Evolutionary conservation across 176 grass and related monocot species (phyloP), one percentile per base, ranked within the genome.

Genomic region (Avena insularis): DNA sequence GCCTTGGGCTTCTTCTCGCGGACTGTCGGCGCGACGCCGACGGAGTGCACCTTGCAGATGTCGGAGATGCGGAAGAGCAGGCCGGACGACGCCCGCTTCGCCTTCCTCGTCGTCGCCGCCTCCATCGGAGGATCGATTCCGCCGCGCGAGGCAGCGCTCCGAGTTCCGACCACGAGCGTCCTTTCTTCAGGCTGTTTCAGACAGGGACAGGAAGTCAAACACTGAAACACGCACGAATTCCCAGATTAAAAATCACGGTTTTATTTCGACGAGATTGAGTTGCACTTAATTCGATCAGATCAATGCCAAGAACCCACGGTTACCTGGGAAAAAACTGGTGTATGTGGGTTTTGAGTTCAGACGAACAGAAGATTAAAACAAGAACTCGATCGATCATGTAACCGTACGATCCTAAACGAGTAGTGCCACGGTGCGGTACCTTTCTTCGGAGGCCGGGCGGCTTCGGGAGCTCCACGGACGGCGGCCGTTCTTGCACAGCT

Each of bases 31-130:
- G 81, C 79, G 25, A 90, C 91, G 14, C 78, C 78, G 56, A 95
- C 91, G 9, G 91, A 87, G 59, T 81, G 89, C 84, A 86, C 72
- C 90, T 95, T 98, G 88, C 96, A 98, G 12, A 98, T 86, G 47
- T 95, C 88, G 1, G 96, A 88, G 31, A 98, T 80, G 8, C 82
- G 88, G 66, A 90, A 77, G 10, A 89, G 63, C 71, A 87, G 59
- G 27, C 43, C 50, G 62, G 90, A 86, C 15, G 91, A 78, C 60
- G 79, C 73, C 86, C 71, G 88, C 45, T 35, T 87, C 20, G 31
- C 51, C 88, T 81, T 95, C 85, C 79, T 78, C 87, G 82, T 56
- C 23, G 57, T 20, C 10, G 77, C 7, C 75, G 77, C 9, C 75
- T 98, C 93, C 96, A 95, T 98, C n/a, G 10, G 19, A 59, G 53